Evolutionary conservation across 345 rosid genomes (phyloP).

Genomic region (Dipteronia sinensis): DNA sequence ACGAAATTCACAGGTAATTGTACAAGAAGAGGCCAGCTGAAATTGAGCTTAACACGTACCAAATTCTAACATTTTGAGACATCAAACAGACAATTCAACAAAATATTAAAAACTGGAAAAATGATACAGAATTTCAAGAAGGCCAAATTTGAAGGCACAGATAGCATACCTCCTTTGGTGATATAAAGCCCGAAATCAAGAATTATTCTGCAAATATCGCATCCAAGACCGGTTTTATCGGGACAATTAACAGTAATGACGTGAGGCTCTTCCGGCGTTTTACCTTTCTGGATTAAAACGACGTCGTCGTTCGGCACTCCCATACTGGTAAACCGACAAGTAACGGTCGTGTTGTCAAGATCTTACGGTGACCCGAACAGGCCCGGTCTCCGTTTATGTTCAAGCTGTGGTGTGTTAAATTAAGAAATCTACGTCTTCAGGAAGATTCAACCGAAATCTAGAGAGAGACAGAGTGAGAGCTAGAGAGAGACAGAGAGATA

Average conservation of each 20-base stretch:
- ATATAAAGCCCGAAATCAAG: constrained; percentile 81
- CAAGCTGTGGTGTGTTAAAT: not conserved
- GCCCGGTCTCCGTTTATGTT: not conserved
- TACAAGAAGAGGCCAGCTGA: not conserved
- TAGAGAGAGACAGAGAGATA: not conserved
- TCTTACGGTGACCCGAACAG: not conserved
- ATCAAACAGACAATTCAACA: not conserved
- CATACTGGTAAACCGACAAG: constrained; percentile 33
- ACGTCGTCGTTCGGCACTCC: constrained; percentile 55
- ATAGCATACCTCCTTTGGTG: constrained; percentile 63
- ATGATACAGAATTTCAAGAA: not conserved
- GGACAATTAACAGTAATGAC: constrained; percentile 84
- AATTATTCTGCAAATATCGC: constrained; percentile 70
- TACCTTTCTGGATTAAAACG: constrained; percentile 65
- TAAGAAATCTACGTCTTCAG: not conserved
- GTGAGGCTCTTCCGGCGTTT: constrained; percentile 61
- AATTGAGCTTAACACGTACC: not conserved
- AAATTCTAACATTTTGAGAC: not conserved
- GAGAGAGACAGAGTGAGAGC: not conserved
- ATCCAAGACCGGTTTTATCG: constrained; percentile 70
- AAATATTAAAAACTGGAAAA: not conserved
- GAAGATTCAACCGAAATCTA: not conserved
- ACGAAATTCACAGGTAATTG: not conserved
- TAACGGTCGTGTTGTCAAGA: not conserved
- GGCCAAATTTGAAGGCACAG: no score